Percentiles rank a stretch among this genome's conserved stretches.
These are phyloP conservation scores for Leccinum olivaceopallidum DNA, from an alignment of 768 basidiomycete species.

Conservation along the genomic window DNA sequence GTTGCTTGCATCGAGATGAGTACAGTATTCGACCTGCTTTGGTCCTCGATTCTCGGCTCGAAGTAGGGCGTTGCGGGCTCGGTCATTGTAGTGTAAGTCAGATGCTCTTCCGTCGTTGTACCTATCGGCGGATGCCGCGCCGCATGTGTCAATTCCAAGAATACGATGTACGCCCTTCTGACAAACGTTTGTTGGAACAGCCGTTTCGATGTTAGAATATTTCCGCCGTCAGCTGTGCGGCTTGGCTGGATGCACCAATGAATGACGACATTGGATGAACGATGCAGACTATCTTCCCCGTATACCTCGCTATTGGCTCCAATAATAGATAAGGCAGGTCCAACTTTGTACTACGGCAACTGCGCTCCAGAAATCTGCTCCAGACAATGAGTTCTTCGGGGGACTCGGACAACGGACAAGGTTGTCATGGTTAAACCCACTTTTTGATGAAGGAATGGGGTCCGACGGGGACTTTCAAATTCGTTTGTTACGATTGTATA, in stretches of 20 bases:
- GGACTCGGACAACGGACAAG: neutral
- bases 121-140: constrained; percentile 9
- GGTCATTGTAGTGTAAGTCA: constrained; percentile 1
- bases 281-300: neutral
- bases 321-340: neutral
- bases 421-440: neutral
- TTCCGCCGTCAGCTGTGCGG: neutral
- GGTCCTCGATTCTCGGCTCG: neutral
- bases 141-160: neutral
- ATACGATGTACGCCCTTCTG: constrained; percentile 6
- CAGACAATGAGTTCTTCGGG: neutral
- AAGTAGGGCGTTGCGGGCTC: neutral
- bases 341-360: neutral
- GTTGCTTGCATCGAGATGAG: neutral
- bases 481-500: neutral
- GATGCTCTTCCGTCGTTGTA: neutral
- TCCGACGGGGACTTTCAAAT: constrained; percentile 3
- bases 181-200: neutral
- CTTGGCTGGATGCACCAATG: neutral
- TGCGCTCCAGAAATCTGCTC: neutral
- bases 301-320: neutral
- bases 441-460: neutral
- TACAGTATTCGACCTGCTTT: neutral
- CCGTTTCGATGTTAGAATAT: neutral
- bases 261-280: neutral